Evolutionary conservation across 1,284 basidiomycete genomes (phyloP).

Genomic region (Stygiomarasmius scandens): DNA sequence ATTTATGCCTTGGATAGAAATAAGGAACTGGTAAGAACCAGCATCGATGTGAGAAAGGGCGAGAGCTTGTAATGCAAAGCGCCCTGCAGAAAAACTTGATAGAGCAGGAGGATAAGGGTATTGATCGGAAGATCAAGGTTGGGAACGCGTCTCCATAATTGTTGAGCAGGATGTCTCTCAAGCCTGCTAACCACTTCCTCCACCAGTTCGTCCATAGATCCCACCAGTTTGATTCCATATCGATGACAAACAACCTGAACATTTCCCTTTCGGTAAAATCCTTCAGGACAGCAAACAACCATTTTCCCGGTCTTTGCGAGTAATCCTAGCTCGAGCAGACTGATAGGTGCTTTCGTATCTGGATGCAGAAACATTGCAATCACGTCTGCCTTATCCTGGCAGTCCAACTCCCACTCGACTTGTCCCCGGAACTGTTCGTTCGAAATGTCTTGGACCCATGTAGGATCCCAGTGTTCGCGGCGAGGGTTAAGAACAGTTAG

Average conservation of each 20-base stretch:
- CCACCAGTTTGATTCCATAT: not conserved
- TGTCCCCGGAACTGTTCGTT: constrained; percentile 11
- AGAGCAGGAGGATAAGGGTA: too few species aligned
- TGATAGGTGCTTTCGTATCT: constrained; percentile 16
- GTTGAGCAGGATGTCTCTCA: too few species aligned
- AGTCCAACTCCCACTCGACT: constrained; percentile 17
- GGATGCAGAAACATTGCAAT: constrained; percentile 17
- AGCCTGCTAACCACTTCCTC: not conserved
- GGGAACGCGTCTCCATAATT: too few species aligned
- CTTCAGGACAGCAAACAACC: constrained; percentile 15
- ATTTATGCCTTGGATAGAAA: too few species aligned
- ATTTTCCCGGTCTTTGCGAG: constrained; percentile 14
- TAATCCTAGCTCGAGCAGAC: constrained; percentile 16
- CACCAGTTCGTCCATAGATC: not conserved
- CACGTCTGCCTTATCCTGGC: constrained; percentile 12
- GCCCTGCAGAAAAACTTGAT: too few species aligned
- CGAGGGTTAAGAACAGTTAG: constrained; percentile 16
- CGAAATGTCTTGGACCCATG: constrained; percentile 10
- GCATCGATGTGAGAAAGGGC: too few species aligned
- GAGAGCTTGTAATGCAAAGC: too few species aligned
- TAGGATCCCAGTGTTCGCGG: constrained; percentile 10
- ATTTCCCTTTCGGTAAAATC: constrained; percentile 15
- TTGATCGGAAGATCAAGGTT: too few species aligned
- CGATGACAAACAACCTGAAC: constrained; percentile 16
- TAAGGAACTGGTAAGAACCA: too few species aligned